Evolutionary conservation across 75 land plant genomes (phyloP).

Genomic region (Isoetes taiwanensis): DNA sequence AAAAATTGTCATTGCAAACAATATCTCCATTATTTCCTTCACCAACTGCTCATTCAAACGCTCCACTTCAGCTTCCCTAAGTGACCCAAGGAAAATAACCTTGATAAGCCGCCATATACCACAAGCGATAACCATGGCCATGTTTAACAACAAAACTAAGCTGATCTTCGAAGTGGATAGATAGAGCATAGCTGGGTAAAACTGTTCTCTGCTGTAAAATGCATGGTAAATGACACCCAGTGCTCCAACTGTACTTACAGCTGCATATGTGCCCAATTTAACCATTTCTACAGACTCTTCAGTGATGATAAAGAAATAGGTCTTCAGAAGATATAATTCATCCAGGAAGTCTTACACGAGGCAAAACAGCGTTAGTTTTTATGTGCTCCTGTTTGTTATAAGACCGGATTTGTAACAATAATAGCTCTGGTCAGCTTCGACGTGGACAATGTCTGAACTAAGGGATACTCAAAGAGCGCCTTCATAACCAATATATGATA

Average conservation of each 20-base stretch:
- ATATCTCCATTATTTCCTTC: conserved; percentile 93
- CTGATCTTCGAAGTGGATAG: conserved; percentile 95
- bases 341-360: too few species aligned
- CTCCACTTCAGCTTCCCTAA: conserved; percentile 94
- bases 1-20: conserved; percentile 93
- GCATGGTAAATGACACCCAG: conserved; percentile 70
- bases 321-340: too few species aligned
- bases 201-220: conserved; percentile 76
- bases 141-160: conserved; percentile 74
- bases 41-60: conserved; percentile 92
- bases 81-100: conserved; percentile 62
- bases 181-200: conserved; percentile 86
- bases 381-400: too few species aligned
- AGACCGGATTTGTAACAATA: too few species aligned
- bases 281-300: too few species aligned
- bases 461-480: too few species aligned
- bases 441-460: too few species aligned
- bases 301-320: too few species aligned
- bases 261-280: conserved; percentile 72
- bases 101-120: conserved; percentile 67
- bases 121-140: conserved; percentile 79
- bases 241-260: conserved; percentile 51
- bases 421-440: too few species aligned
- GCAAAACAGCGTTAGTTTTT: too few species aligned
- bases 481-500: too few species aligned